These are phyloP conservation scores for Streptanthus diversifolius DNA, from an alignment of 345 rosid species.

Conservation along the genomic window DNA sequence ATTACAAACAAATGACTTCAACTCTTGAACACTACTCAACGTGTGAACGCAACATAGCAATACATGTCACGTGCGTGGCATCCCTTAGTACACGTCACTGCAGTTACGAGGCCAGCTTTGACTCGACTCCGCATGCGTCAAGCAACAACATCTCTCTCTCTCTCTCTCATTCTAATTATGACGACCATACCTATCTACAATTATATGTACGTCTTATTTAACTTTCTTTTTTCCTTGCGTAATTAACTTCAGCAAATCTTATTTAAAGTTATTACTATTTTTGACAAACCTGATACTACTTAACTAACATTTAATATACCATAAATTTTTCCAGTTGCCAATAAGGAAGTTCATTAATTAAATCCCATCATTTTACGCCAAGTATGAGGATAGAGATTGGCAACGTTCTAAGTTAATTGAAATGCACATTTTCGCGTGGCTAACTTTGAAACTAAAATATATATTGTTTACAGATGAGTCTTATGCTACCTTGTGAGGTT, in stretches of 20 bases:
- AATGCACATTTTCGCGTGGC: conserved; percentile 21
- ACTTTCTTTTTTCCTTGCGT: neutral
- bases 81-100: conserved; percentile 26
- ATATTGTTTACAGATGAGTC: conserved; percentile 3
- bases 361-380: conserved; percentile 25
- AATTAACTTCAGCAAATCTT: neutral
- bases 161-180: conserved; percentile 23
- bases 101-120: conserved; percentile 33
- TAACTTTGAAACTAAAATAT: conserved; percentile 9
- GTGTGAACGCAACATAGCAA: conserved; percentile 14
- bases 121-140: conserved; percentile 52
- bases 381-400: conserved; percentile 25
- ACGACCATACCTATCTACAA: neutral
- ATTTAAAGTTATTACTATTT: neutral
- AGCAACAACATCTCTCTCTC: conserved; percentile 45
- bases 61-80: conserved; percentile 29
- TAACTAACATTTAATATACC: conserved; percentile 1
- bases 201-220: neutral
- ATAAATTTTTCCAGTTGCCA: neutral
- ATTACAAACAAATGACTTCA: neutral
- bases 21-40: conserved; percentile 14
- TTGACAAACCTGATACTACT: neutral
- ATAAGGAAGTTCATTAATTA: conserved; percentile 10
- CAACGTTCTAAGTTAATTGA: conserved; percentile 30
- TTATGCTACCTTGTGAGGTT: conserved; percentile 22